Evolutionary conservation across 2,329 filamentous ascomycete species (phyloP), one percentile per base, ranked within the genome.

Genomic region (Botrytis fragariae): DNA sequence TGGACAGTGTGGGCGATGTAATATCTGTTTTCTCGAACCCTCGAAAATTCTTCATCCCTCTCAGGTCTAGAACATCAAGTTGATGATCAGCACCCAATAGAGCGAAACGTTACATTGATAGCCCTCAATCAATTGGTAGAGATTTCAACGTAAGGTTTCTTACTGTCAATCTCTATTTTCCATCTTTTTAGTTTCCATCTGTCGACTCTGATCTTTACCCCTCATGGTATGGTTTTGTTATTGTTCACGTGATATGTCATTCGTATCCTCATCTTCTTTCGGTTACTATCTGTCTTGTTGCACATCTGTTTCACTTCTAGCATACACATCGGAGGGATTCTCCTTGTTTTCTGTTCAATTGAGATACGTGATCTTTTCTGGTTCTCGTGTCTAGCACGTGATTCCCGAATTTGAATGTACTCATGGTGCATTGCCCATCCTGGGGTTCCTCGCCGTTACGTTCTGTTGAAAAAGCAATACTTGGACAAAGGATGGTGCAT

Each of bases 221-320:
- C 14, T 39, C 59, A 10, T 18, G 59, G 59, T 22, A 61, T 39
- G 59, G 59, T n/a, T 39, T 39, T 37, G 59, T 10, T 44, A 12
- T 29, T 3, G 7, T 18, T 42, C 60, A 63, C 60, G 60, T 63
- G 60, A 29, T 63, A 20, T 20, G 1, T 3, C n/a, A 12, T n/a
- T 39, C 35, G 35, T 10, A 39, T n/a, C 16, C 14, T 57, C 51
- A 8, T 29, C 51, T 57, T 57, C n/a, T 32, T 32, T 12, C 59
- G 4, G 1, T 22, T 61, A 1, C 22, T n/a, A 2, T 37, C 9
- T 39, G 14, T 61, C 22, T 61, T 61, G 35, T 61, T n/a, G 59
- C 59, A 61, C 59, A 16, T 39, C 59, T 61, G 59, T 37, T 61
- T 61, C 35, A 61, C 35, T 39, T 57, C n/a, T 29, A 57, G 51